phyloP scores from a whole-genome alignment of 2,329 filamentous ascomycete genomes.

The Aspergillus jensenii region DNA sequence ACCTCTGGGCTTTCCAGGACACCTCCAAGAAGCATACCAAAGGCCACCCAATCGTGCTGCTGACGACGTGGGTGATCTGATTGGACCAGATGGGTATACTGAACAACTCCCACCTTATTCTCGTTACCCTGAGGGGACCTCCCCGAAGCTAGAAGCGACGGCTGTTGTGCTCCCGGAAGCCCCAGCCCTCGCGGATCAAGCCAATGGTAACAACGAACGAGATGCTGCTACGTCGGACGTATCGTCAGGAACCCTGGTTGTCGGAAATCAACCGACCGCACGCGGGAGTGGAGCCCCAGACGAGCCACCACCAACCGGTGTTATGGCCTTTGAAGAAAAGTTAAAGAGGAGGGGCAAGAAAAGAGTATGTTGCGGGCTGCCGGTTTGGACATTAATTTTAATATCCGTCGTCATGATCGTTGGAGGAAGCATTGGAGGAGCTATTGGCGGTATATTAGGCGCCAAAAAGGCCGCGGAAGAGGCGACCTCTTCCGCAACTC shows the following conservation, averaged over 20 bases:
- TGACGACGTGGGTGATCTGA: conserved; percentile 82
- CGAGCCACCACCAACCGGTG: conserved; percentile 31
- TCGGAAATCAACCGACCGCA: conserved; percentile 17
- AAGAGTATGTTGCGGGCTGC: conserved; percentile 51
- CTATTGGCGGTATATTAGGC: conserved; percentile 54
- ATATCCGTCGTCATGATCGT: conserved; percentile 48
- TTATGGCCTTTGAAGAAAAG: conserved; percentile 45
- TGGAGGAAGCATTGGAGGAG: conserved; percentile 52
- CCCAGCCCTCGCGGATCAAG: conserved; percentile 51
- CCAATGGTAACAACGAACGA: conserved; percentile 43
- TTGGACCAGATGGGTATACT: conserved; percentile 83
- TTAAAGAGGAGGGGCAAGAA: conserved; percentile 44
- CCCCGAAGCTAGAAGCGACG: conserved; percentile 54
- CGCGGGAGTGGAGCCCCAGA: conserved; percentile 18
- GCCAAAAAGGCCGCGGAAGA: conserved; percentile 39
- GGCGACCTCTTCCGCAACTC: conserved; percentile 17
- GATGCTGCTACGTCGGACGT: conserved; percentile 30
- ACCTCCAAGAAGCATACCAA: conserved; percentile 65
- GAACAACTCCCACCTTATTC: conserved; percentile 92
- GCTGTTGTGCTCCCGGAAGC: conserved; percentile 24
- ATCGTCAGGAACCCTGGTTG: conserved; percentile 31
- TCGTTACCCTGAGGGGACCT: conserved; percentile 76
- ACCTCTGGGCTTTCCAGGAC: conserved; percentile 73
- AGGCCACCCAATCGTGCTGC: conserved; percentile 65
- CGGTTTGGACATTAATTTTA: conserved; percentile 52